A percentile compares a stretch with the other conserved stretches of the same genome.
These are phyloP conservation scores for Penicillium tannophilum DNA, from an alignment of 495 filamentous ascomycete species.

Conservation along the genomic window DNA sequence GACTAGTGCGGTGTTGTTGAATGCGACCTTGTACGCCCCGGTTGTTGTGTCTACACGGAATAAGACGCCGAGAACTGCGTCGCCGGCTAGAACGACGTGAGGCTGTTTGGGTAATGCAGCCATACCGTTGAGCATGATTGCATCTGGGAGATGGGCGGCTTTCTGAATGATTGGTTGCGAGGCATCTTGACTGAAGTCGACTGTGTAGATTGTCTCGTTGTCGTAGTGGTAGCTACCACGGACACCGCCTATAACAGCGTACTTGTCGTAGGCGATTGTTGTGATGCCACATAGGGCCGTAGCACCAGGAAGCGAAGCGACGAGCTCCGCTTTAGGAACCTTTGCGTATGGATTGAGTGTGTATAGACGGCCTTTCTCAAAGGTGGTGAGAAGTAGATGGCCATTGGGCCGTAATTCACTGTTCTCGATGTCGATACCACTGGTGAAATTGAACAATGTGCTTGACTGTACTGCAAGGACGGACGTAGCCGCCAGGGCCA, in stretches of 20 bases:
- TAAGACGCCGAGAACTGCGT: conserved; percentile 42
- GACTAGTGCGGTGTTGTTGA: conserved; percentile 25
- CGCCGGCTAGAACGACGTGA: conserved; percentile 32
- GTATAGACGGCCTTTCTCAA: conserved; percentile 31
- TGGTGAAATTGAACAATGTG: conserved; percentile 28
- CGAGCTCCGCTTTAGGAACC: conserved; percentile 29
- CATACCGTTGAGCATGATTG: conserved; percentile 45
- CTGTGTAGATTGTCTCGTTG: conserved; percentile 31
- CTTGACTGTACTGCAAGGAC: conserved; percentile 12
- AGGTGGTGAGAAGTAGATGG: conserved; percentile 43
- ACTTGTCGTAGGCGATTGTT: conserved; percentile 39
- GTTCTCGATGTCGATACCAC: conserved; percentile 41
- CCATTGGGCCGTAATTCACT: conserved; percentile 49
- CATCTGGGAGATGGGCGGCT: conserved; percentile 33
- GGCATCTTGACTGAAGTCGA: conserved; percentile 33
- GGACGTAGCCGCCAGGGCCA: conserved; percentile 4
- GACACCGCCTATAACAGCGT: conserved; percentile 38
- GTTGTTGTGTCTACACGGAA: conserved; percentile 42
- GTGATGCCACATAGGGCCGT: conserved; percentile 41
- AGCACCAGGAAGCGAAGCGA: conserved; percentile 40
- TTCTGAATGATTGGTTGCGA: conserved; percentile 22
- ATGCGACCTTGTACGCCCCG: conserved; percentile 33
- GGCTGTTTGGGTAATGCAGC: conserved; percentile 24
- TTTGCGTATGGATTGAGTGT: conserved; percentile 27
- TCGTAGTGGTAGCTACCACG: conserved; percentile 33